Percentiles rank a stretch among this genome's conserved stretches.
Conservation (phyloP, 2,329 filamentous ascomycete species). For the Aaosphaeria pasadenensis region DNA sequence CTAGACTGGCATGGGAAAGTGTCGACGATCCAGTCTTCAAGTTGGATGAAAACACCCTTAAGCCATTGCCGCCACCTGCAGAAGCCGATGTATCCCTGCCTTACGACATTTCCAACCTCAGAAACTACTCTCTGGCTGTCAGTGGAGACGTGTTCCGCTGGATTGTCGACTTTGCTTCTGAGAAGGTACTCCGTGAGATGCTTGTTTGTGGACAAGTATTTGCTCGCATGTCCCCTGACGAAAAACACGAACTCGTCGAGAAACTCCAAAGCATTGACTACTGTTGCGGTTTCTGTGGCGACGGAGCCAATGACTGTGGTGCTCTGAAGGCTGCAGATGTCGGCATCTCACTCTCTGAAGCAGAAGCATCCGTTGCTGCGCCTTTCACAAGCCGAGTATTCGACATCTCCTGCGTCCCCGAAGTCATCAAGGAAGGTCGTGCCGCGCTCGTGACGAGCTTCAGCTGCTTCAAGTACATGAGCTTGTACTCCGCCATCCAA, state of each 20-base stretch:
- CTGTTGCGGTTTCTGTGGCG: constrained; percentile 92
- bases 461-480: constrained; percentile 99
- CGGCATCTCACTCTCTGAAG: constrained; percentile 93
- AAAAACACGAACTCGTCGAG: constrained; percentile 96
- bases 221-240: constrained; percentile 97
- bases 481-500: constrained; percentile 97
- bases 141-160: constrained; percentile 95
- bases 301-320: constrained; percentile 96
- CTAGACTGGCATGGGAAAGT: constrained; percentile 83
- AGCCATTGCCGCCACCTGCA: constrained; percentile 69
- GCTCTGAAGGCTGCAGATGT: constrained; percentile 96
- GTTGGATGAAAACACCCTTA: constrained; percentile 75
- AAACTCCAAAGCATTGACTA: constrained; percentile 96
- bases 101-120: constrained; percentile 75
- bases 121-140: constrained; percentile 85
- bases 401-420: constrained; percentile 91
- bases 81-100: constrained; percentile 80
- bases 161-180: constrained; percentile 86
- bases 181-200: constrained; percentile 80
- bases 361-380: constrained; percentile 96
- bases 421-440: constrained; percentile 89
- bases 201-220: constrained; percentile 90
- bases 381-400: constrained; percentile 95
- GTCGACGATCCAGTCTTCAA: constrained; percentile 81
- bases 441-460: constrained; percentile 97